A percentile compares a stretch with the other conserved stretches of the same genome.
These are phyloP conservation scores for Nowakowskiella sp. DNA, from an alignment of 192 early-diverging fungal genomes.

Conservation along the genomic window DNA sequence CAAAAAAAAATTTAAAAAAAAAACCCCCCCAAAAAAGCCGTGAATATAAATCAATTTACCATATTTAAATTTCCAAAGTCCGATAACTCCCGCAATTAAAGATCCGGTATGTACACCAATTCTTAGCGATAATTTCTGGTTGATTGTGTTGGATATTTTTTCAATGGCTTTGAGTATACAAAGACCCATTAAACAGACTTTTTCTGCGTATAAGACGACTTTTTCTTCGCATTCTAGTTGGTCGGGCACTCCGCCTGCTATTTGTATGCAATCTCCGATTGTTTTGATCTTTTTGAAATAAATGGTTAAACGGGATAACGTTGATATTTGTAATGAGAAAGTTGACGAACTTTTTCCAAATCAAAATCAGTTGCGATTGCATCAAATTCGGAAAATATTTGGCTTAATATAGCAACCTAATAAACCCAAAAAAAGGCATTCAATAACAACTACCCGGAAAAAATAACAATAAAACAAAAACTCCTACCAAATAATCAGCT, in stretches of 20 bases:
- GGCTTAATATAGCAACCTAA: constrained; percentile 20
- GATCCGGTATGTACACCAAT: constrained; percentile 30
- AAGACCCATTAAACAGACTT: constrained; percentile 17
- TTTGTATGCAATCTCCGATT: constrained; percentile 27
- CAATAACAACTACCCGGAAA: neutral
- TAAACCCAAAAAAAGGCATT: neutral
- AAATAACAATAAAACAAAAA: neutral
- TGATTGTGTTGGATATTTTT: constrained; percentile 5
- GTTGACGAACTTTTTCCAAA: constrained; percentile 17
- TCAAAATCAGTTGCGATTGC: constrained; percentile 17
- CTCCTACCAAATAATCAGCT: constrained; percentile 16
- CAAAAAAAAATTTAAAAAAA: too few relatives aligned
- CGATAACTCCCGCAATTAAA: constrained; percentile 25
- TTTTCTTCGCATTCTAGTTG: constrained; percentile 14
- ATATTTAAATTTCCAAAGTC: constrained; percentile 31
- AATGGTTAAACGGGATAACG: too few relatives aligned
- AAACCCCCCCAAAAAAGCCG: neutral
- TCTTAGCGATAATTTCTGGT: constrained; percentile 8
- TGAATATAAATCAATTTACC: constrained; percentile 7
- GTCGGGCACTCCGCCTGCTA: constrained; percentile 27
- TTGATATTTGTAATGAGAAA: neutral
- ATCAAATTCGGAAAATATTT: constrained; percentile 27
- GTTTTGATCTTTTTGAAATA: constrained; percentile 35
- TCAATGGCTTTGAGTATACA: constrained; percentile 15
- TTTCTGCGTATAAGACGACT: constrained; percentile 9